Conservation (phyloP, 78 protist species). For the Emiliania huxleyi region DNA sequence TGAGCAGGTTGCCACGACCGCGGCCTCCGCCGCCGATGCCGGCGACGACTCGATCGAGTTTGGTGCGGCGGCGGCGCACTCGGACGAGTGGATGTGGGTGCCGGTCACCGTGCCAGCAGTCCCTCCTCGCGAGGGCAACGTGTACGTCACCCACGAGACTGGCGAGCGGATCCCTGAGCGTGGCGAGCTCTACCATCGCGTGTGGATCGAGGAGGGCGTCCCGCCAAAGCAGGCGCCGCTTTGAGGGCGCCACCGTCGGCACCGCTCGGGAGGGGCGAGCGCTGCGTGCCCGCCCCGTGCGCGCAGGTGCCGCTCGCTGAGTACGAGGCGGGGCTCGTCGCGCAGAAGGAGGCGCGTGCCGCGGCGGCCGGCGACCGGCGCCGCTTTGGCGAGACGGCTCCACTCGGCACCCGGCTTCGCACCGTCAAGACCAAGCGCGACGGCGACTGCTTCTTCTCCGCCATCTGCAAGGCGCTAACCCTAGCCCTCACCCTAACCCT, state of each 20-base stretch:
- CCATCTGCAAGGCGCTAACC: not conserved
- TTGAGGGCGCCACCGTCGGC: too few relatives aligned
- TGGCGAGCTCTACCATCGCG: not conserved
- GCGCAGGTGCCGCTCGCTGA: not conserved
- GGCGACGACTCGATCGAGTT: not conserved
- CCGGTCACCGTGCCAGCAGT: not conserved
- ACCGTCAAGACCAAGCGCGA: not conserved
- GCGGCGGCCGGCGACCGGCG: not conserved
- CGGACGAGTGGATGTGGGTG: not conserved
- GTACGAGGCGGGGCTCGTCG: not conserved
- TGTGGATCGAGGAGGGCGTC: not conserved
- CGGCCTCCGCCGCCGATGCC: not conserved
- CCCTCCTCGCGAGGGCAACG: not conserved
- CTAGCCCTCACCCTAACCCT: too few relatives aligned
- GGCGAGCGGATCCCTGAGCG: not conserved
- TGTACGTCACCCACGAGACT: not conserved
- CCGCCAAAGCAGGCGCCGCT: constrained; percentile 14
- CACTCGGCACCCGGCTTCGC: not conserved
- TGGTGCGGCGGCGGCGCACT: not conserved
- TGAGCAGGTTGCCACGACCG: not conserved
- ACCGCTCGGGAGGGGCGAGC: too few relatives aligned
- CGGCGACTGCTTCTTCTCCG: not conserved
- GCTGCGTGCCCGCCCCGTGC: too few relatives aligned
- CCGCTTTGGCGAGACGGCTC: not conserved
- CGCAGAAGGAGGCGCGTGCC: too few relatives aligned